Conservation (phyloP, 768 basidiomycete genomes). For the Cytidiella melzeri region DNA sequence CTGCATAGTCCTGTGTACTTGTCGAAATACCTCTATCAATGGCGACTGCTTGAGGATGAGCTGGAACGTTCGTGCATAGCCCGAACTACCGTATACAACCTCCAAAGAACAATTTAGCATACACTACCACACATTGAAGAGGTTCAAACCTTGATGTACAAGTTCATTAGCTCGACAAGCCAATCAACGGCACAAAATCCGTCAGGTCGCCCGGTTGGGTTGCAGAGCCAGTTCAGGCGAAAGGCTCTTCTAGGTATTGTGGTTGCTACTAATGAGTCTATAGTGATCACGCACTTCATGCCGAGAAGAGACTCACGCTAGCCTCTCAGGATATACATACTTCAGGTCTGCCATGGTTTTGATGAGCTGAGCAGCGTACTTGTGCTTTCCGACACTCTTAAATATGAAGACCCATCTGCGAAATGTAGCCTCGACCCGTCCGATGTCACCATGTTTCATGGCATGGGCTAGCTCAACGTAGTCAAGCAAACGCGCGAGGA, state of each 20-base stretch:
- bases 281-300: background rate
- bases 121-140: slow-evolving; percentile 21
- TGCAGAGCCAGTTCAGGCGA: too few species aligned
- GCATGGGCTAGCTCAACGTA: slow-evolving; percentile 34
- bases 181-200: slow-evolving; percentile 33
- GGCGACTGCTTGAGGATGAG: too few species aligned
- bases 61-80: too few species aligned
- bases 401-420: slow-evolving; percentile 26
- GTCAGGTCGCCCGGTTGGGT: slow-evolving; percentile 29
- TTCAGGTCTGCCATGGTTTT: slow-evolving; percentile 16
- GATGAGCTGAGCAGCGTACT: slow-evolving; percentile 20
- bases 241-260: slow-evolving; percentile 19
- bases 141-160: too few species aligned
- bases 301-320: too few species aligned
- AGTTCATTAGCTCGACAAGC: slow-evolving; percentile 32
- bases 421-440: slow-evolving; percentile 24
- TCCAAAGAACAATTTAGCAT: background rate
- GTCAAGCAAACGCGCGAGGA: slow-evolving; percentile 29
- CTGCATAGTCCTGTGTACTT: background rate
- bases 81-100: background rate
- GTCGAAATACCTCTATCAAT: background rate
- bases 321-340: background rate
- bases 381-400: slow-evolving; percentile 26
- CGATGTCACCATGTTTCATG: slow-evolving; percentile 27
- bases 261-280: slow-evolving; percentile 1